Base-by-base conservation (phyloP, 1,139 yeast genomes). In the Starmera stellimalicola region DNA sequence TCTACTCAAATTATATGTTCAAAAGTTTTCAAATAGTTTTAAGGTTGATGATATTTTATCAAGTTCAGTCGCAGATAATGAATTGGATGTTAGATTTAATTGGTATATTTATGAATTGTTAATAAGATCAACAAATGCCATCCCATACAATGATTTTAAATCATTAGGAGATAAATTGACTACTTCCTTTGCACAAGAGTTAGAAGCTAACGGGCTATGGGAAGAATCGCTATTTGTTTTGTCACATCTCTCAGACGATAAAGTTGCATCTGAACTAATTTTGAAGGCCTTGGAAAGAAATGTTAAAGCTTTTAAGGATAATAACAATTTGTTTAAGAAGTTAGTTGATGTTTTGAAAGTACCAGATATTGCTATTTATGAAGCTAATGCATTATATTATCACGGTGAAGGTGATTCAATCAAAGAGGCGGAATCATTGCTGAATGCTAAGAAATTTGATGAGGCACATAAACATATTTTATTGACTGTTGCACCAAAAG, bases 381-480 rank as follows among this genome's bases (percentile, higher is more conserved):
- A 71, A 50, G 68, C 83, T 1, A 59, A 70, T 26, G 77, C 85
- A 0, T 51, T 65, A 17, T 51, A 58, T 31, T 65, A 62, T 30
- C 60, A 67, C 32, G 60, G 61, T 33, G 36, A 44, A n/a, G 70
- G 68, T 3, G 70, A 80, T 34, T 67, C 62, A 43, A 63, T 77
- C 60, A 63, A 67, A 8, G 88, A 85, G 42, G 73, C 78, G 3
- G 62, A 67, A 32, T 72, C 78, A 16, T 67, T 81, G 32, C 55
- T 84, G 3, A 64, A 62, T n/a, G 94, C 94, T 1, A 62, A 60
- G 12, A 54, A 69, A 32, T 73, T 73, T 64, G 63, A 59, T 2
- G 75, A 72, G 30, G 95, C 95, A 0, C 94, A 83, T 46, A 54
- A 58, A 2, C 61, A 73, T 0, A 60, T 83, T 5, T 50, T 74